A percentile compares a stretch with the other conserved stretches of the same genome.
phyloP scores from a whole-genome alignment of 1,139 yeast species.

The Diutina neorugosa region DNA sequence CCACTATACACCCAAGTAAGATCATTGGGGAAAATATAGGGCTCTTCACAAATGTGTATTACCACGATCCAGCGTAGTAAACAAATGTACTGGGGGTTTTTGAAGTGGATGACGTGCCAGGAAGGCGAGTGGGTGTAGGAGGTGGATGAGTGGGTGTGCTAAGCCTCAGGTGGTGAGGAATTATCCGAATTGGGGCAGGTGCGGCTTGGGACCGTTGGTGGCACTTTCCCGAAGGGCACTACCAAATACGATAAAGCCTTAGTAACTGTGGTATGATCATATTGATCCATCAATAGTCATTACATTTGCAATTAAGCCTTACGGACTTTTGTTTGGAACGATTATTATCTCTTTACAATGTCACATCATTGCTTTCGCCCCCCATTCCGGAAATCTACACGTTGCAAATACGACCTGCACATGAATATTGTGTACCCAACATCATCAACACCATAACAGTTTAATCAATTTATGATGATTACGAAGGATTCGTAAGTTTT shows the following conservation, averaged over 20 bases:
- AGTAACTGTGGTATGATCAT: too few species aligned
- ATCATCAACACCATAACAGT: neutral
- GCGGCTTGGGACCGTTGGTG: neutral
- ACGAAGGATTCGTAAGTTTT: too few species aligned
- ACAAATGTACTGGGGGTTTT: neutral
- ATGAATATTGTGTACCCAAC: neutral
- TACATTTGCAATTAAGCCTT: too few species aligned
- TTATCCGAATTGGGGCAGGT: neutral
- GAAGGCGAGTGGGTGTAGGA: neutral
- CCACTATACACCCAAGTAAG: conserved; percentile 52
- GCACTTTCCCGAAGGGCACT: neutral
- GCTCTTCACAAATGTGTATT: neutral
- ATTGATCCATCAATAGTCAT: too few species aligned
- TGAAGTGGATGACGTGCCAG: neutral
- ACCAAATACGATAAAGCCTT: neutral
- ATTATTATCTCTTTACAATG: too few species aligned
- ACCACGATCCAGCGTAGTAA: neutral
- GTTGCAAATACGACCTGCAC: neutral
- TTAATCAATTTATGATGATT: too few species aligned
- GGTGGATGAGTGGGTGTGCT: neutral
- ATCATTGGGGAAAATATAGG: neutral
- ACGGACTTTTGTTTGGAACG: too few species aligned
- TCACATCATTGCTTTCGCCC: neutral
- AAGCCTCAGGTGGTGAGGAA: neutral
- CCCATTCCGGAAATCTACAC: neutral